Base-by-base conservation (phyloP, 306 rosid genomes). In the Quercus gilva region DNA sequence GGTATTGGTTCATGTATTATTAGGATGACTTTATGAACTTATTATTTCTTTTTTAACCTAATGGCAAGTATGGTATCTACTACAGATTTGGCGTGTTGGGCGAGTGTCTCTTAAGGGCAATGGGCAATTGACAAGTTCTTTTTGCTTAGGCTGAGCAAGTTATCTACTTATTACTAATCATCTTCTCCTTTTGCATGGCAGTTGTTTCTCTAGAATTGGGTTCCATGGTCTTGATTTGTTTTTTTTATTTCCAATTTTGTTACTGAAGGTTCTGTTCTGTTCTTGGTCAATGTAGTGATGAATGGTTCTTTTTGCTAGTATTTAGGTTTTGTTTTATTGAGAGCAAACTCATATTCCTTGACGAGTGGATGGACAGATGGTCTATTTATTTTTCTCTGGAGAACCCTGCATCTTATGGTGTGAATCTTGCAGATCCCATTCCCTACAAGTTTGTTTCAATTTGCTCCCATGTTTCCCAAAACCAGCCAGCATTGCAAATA, bases 1-100 rank as follows among this genome's bases (percentile, higher is more conserved):
- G 58, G 75, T 72, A 59, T 69, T 60, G 58, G 55, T 79, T 45
- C n/a, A 43, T 77, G 29, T 78, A 80, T 74, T 82, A 67, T 6
- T 31, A 75, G 74, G 76, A 80, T 85, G 74, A 71, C 45, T 64
- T 78, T 78, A n/a, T 73, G 71, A 60, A 8, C 71, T 64, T 74
- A 26, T 75, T 60, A 37, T 76, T 57, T 83, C 65, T 56, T 82
- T 68, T 18, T 63, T 77, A 85, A 80, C 75, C 87, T 91, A 85
- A 86, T 86, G 80, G 82, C 75, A 80, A 81, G 85, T 85, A 60
- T 88, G 82, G 81, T 35, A 68, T 81, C 76, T 74, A 87, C 86
- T 82, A 91, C 92, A 87, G 92, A 89, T 89, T 79, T 67, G 75
- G 85, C 87, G 31, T 85, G 78, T 61, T 85, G 31, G 87, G 89